A percentile compares a stretch with the other conserved stretches of the same genome.
Evolutionary conservation across 352 stramenopile species (phyloP).

Genomic region (Pythium grandisporangium): DNA sequence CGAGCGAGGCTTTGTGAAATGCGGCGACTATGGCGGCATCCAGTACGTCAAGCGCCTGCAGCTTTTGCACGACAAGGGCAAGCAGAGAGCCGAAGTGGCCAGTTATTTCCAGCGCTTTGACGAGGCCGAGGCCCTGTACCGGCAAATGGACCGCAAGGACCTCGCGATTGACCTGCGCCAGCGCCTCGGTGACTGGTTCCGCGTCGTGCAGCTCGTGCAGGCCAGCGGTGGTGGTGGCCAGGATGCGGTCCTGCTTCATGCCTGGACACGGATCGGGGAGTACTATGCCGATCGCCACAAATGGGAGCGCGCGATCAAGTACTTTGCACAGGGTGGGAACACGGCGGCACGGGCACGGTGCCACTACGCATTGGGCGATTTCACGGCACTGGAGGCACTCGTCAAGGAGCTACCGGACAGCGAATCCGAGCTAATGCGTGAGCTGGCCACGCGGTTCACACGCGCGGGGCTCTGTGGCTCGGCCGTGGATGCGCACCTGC

Average conservation of each 20-base stretch:
- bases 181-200: constrained; percentile 88
- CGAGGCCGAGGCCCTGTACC: constrained; percentile 87
- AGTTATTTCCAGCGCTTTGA: constrained; percentile 90
- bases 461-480: constrained; percentile 71
- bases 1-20: constrained; percentile 89
- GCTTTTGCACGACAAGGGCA: constrained; percentile 84
- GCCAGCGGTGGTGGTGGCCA: constrained; percentile 63
- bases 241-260: constrained; percentile 71
- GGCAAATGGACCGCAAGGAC: constrained; percentile 93
- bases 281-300: constrained; percentile 89
- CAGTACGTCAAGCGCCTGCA: constrained; percentile 89
- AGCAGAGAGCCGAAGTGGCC: constrained; percentile 87
- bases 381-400: constrained; percentile 78
- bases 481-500: constrained; percentile 83
- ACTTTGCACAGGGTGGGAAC: constrained; percentile 84
- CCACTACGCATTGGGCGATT: constrained; percentile 88
- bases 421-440: constrained; percentile 61
- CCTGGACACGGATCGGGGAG: constrained; percentile 88
- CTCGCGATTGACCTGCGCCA: constrained; percentile 88
- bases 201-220: constrained; percentile 82
- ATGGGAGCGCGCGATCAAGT: constrained; percentile 90
- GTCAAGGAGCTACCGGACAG: constrained; percentile 80
- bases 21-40: constrained; percentile 88
- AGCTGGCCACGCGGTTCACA: constrained; percentile 87
- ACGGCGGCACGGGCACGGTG: constrained; percentile 72